Conservation (phyloP, 495 filamentous ascomycete genomes). For the Lepraria neglecta region DNA sequence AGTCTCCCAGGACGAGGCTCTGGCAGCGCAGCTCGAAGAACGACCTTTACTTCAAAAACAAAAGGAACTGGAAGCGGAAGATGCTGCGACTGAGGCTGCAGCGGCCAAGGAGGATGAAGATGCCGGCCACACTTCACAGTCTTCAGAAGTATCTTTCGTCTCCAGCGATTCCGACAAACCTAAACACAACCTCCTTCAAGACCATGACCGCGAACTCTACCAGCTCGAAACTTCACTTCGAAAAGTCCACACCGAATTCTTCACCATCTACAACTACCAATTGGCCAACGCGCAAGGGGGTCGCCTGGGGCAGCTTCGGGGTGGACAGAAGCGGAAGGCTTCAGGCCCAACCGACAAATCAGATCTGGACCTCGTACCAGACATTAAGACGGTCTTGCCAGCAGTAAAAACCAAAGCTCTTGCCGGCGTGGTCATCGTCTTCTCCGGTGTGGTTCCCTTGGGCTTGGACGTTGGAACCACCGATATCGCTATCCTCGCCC, state of each 20-base stretch:
- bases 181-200: constrained; percentile 73
- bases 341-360: constrained; percentile 32
- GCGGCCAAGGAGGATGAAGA: constrained; percentile 31
- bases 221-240: constrained; percentile 67
- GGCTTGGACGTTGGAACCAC: constrained; percentile 68
- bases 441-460: constrained; percentile 83
- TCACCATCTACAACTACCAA: constrained; percentile 63
- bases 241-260: constrained; percentile 71
- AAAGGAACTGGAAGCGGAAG: constrained; percentile 75
- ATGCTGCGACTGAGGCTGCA: constrained; percentile 45
- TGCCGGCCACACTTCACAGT: constrained; percentile 28
- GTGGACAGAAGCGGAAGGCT: constrained; percentile 48
- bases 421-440: constrained; percentile 62
- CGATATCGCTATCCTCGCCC: constrained; percentile 78
- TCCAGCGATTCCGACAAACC: constrained; percentile 39
- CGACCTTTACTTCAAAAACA: constrained; percentile 83
- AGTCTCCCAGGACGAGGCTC: constrained; percentile 72
- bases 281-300: constrained; percentile 48
- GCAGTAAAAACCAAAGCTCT: constrained; percentile 68
- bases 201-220: constrained; percentile 75
- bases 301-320: constrained; percentile 53
- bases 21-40: constrained; percentile 84
- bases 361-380: constrained; percentile 66
- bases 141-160: constrained; percentile 36
- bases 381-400: constrained; percentile 77